Evolutionary conservation across 1,139 yeast genomes (phyloP).

Genomic region (Saccharomyces hybrid): DNA sequence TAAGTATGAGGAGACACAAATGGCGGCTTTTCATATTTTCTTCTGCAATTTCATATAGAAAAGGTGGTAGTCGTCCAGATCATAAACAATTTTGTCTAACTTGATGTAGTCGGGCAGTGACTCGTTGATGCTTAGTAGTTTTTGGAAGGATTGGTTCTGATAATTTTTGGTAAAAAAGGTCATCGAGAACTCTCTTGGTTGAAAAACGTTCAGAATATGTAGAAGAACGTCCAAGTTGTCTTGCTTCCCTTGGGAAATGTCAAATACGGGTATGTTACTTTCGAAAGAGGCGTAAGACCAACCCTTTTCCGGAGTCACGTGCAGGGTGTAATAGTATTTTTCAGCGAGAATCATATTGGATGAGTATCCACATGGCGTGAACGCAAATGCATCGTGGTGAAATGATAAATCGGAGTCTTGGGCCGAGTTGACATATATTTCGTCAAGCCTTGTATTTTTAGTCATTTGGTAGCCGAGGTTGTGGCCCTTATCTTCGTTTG

Average conservation of each 20-base stretch:
- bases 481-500: slow-evolving; percentile 68
- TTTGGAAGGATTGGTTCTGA: slow-evolving; percentile 35
- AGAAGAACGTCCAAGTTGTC: slow-evolving; percentile 44
- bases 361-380: slow-evolving; percentile 94
- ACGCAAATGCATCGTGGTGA: slow-evolving; percentile 81
- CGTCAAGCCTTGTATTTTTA: slow-evolving; percentile 50
- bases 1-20: neutral
- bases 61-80: slow-evolving; percentile 50
- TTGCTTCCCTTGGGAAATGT: slow-evolving; percentile 29
- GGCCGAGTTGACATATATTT: slow-evolving; percentile 38
- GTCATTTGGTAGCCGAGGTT: slow-evolving; percentile 64
- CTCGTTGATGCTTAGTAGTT: slow-evolving; percentile 28
- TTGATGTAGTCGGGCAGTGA: slow-evolving; percentile 49
- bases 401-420: slow-evolving; percentile 24
- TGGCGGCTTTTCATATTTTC: neutral
- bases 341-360: slow-evolving; percentile 67
- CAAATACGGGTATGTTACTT: slow-evolving; percentile 54
- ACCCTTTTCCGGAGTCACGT: slow-evolving; percentile 87
- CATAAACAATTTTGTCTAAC: slow-evolving; percentile 64
- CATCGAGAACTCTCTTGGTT: slow-evolving; percentile 70
- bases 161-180: slow-evolving; percentile 42
- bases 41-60: slow-evolving; percentile 33
- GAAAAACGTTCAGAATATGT: slow-evolving; percentile 56
- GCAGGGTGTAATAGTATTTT: slow-evolving; percentile 76
- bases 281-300: slow-evolving; percentile 97